These are phyloP conservation scores for Floccularia luteovirens DNA, from an alignment of 768 basidiomycete genomes.

Conservation along the genomic window DNA sequence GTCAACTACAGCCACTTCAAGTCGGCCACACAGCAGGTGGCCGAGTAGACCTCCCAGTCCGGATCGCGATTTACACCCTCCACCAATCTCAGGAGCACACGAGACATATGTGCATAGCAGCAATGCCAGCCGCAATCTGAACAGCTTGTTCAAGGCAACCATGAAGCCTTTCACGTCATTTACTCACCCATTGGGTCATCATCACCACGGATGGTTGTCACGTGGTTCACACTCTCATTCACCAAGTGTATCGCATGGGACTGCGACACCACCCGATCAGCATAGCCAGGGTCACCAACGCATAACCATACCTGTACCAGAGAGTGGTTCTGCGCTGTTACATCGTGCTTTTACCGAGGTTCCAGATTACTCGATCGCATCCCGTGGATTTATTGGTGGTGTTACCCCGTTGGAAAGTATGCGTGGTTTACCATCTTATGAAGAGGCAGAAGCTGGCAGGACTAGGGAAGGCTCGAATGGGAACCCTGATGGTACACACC, in stretches of 20 bases:
- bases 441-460: constrained; percentile 39
- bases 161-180: constrained; percentile 59
- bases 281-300: neutral
- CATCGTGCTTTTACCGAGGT: constrained; percentile 69
- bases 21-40: constrained; percentile 21
- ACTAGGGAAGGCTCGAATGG: constrained; percentile 5
- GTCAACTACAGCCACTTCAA: neutral
- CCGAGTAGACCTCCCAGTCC: constrained; percentile 51
- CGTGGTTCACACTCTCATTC: neutral
- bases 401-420: constrained; percentile 78
- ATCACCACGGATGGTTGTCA: constrained; percentile 10
- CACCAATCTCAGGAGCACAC: constrained; percentile 16
- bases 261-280: neutral
- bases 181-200: constrained; percentile 4
- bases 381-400: constrained; percentile 84
- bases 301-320: constrained; percentile 5
- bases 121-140: constrained; percentile 42
- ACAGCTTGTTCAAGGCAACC: constrained; percentile 45
- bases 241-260: neutral
- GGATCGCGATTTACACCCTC: constrained; percentile 25
- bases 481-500: neutral
- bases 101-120: constrained; percentile 47
- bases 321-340: constrained; percentile 26
- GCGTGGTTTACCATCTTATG: constrained; percentile 81
- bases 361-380: constrained; percentile 81